These are phyloP conservation scores for Leccinum fuscescens DNA, from an alignment of 1,284 basidiomycete genomes.

Conservation along the genomic window DNA sequence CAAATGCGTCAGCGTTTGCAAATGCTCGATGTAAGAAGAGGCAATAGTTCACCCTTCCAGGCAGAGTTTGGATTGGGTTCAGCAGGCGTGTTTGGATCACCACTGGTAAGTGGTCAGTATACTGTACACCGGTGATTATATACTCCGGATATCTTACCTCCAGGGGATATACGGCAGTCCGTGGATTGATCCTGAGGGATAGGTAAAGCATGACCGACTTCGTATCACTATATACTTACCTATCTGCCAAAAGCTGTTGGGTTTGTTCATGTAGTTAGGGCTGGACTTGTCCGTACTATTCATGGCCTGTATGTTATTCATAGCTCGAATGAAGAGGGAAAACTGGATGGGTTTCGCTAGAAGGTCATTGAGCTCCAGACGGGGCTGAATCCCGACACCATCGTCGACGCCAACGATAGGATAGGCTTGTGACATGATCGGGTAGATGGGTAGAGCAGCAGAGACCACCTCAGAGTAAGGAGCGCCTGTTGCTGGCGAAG, in stretches of 20 bases:
- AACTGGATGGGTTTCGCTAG: conserved; percentile 10
- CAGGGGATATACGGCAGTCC: conserved; percentile 14
- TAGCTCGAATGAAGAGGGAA: conserved; percentile 18
- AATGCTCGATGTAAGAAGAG: no score
- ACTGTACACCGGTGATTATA: not conserved
- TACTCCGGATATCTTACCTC: conserved; percentile 3
- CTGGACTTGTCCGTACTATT: conserved; percentile 1
- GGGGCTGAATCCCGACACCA: conserved; percentile 10
- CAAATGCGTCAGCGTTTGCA: no score
- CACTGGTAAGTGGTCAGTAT: not conserved
- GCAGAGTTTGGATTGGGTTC: not conserved
- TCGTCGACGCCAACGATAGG: conserved; percentile 2
- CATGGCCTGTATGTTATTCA: conserved; percentile 8
- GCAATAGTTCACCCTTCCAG: no score
- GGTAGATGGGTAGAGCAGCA: not conserved
- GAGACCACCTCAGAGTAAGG: not conserved
- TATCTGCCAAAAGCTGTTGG: conserved; percentile 13
- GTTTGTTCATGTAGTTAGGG: conserved; percentile 10
- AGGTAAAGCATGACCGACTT: not conserved
- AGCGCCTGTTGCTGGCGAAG: not conserved
- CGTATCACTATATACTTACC: not conserved
- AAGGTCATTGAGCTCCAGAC: conserved; percentile 19
- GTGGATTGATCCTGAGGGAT: conserved; percentile 11
- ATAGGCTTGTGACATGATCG: conserved; percentile 13
- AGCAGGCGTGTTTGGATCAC: conserved; percentile 13